Conservation (phyloP, 208 protist genomes). For the Trypanosoma rangeli region DNA sequence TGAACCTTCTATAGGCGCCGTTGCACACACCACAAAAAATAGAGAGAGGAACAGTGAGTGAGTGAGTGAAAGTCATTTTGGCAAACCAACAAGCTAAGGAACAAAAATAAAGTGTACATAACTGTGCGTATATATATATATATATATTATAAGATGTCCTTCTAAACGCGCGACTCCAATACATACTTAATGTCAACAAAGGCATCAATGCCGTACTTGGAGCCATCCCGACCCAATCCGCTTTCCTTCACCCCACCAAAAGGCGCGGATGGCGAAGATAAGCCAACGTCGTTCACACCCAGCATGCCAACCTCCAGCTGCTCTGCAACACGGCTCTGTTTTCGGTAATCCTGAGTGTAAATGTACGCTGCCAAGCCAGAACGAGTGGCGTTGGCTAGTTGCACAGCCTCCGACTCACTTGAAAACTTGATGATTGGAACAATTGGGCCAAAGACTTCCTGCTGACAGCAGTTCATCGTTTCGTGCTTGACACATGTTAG, state of each 20-base stretch:
- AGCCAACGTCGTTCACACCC: slow-evolving; percentile 71
- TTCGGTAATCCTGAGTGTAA: slow-evolving; percentile 72
- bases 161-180: slow-evolving; percentile 57
- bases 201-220: slow-evolving; percentile 88
- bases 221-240: slow-evolving; percentile 88
- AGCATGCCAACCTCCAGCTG: slow-evolving; percentile 85
- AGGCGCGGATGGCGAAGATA: slow-evolving; percentile 62
- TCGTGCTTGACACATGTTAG: slow-evolving; percentile 62
- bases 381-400: slow-evolving; percentile 72
- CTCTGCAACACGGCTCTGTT: slow-evolving; percentile 53
- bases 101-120: not conserved
- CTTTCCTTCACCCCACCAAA: slow-evolving; percentile 92
- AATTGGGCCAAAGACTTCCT: slow-evolving; percentile 93
- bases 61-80: not conserved
- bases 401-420: slow-evolving; percentile 67
- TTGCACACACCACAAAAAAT: slow-evolving; percentile 11
- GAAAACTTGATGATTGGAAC: slow-evolving; percentile 72
- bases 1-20: not conserved
- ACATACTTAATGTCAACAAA: slow-evolving; percentile 87
- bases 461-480: slow-evolving; percentile 54
- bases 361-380: slow-evolving; percentile 84
- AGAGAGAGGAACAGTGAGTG: slow-evolving; percentile 5
- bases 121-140: no score
- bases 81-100: not conserved
- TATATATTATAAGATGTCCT: not conserved